Evolutionary conservation across 371 early-diverging fungal genomes (phyloP), one percentile per base, ranked within the genome.

Genomic region (Capillidium rhysosporum): DNA sequence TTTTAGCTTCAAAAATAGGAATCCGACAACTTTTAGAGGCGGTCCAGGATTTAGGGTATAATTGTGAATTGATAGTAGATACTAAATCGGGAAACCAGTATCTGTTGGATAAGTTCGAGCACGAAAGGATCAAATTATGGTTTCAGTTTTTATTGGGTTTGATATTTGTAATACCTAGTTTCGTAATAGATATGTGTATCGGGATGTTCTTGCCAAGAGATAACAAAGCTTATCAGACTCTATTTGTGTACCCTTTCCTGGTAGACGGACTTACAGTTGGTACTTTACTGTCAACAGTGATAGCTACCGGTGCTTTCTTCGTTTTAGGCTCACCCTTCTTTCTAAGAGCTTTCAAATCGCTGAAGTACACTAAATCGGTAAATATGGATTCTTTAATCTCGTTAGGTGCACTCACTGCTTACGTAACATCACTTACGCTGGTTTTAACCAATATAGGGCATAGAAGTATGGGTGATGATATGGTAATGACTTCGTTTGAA

Each of bases 21-120:
- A 68, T 85, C 23, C 75, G 92, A n/a, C 74, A 79, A 52, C 72
- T 95, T 56, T 79, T 89, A 2, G 73, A 77, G 29, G 62, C 64
- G 16, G 84, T 94, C 29, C 83, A 89, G 59, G 68, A 69, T 4
- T 12, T 34, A 7, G 34, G 34, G 34, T 34, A 34, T 34, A 4
- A 4, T 12, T 4, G 7, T 12, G 34, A 34, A 34, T 34, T 34
- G 34, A 34, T 34, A 4, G 34, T 34, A 7, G 34, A 34, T 12
- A 12, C 4, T 12, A 34, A 4, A 7, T 34, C 34, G 7, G 78
- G 52, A 74, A 86, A 46, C 79, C 89, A 18, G 66, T 75, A 25
- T 89, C 93, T 61, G 48, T 70, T 69, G 12, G 26, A 34, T 9
- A 31, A 29, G 39, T 41, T 51, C 4, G 48, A 54, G 30, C 26